Conservation (phyloP, 1,139 yeast species). For the Kodamaea sp. region DNA sequence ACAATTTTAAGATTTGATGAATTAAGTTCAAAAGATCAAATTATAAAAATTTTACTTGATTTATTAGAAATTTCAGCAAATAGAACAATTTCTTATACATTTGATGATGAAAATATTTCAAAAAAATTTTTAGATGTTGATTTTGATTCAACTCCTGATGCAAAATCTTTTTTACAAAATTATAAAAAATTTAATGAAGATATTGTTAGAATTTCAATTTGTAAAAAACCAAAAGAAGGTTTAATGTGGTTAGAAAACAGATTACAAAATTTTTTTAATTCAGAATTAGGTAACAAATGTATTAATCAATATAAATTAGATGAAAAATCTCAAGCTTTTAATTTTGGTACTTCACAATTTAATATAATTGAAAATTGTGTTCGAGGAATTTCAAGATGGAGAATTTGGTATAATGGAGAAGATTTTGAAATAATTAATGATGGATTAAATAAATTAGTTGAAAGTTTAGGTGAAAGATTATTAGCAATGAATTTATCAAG, state of each 20-base stretch:
- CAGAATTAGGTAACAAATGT: constrained; percentile 67
- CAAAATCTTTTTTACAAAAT: constrained; percentile 70
- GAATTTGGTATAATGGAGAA: constrained; percentile 75
- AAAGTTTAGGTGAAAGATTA: constrained; percentile 72
- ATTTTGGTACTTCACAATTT: constrained; percentile 77
- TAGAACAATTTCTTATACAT: constrained; percentile 70
- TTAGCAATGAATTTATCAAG: constrained; percentile 73
- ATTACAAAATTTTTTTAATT: constrained; percentile 67
- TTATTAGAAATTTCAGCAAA: constrained; percentile 75
- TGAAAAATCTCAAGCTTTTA: constrained; percentile 65
- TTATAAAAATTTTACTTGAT: constrained; percentile 55
- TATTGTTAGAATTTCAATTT: constrained; percentile 80
- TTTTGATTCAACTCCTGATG: constrained; percentile 84
- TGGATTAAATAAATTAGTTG: constrained; percentile 60
- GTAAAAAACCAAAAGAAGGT: constrained; percentile 81
- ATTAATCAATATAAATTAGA: constrained; percentile 53
- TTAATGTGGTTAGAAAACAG: constrained; percentile 77
- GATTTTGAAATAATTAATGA: constrained; percentile 60
- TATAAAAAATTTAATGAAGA: constrained; percentile 87
- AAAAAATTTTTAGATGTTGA: constrained; percentile 71
- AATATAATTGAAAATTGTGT: constrained; percentile 85
- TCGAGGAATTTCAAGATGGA: constrained; percentile 95
- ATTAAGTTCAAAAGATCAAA: constrained; percentile 48
- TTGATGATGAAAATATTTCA: constrained; percentile 60
- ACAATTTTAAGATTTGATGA: constrained; percentile 81